Conservation (phyloP, 2,329 filamentous ascomycete species). For the Cladosporium austrohemisphaericum region DNA sequence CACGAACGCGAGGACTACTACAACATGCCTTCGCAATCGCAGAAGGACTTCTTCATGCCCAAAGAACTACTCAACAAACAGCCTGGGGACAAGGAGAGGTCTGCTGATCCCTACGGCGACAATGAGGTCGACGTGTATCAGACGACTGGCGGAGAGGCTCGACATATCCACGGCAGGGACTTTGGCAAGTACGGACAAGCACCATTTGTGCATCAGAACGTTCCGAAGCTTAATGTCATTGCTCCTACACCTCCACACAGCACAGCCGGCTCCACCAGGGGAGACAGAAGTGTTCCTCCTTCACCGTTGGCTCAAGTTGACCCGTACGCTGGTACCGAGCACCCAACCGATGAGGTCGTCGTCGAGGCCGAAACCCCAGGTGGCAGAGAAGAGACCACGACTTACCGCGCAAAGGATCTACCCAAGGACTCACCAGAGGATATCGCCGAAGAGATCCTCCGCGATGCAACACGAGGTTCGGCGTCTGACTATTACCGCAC, state of each 20-base stretch:
- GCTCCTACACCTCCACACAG: conserved; percentile 56
- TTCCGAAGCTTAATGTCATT: conserved; percentile 55
- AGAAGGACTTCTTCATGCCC: conserved; percentile 48
- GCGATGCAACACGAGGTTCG: conserved; percentile 5
- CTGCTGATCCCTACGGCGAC: conserved; percentile 42
- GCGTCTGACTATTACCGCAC: conserved; percentile 27
- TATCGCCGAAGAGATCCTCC: conserved; percentile 18
- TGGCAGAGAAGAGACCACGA: conserved; percentile 28
- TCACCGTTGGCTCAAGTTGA: conserved; percentile 21
- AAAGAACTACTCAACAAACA: conserved; percentile 42
- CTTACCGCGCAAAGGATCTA: conserved; percentile 31
- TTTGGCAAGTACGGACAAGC: conserved; percentile 22
- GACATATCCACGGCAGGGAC: conserved; percentile 13
- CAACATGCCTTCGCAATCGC: conserved; percentile 35
- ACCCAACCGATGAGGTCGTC: conserved; percentile 37
- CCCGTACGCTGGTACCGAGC: conserved; percentile 13
- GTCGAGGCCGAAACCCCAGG: conserved; percentile 37
- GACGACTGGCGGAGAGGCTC: conserved; percentile 33
- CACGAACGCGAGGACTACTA: conserved; percentile 43
- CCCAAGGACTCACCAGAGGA: conserved; percentile 15
- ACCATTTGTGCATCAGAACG: conserved; percentile 19
- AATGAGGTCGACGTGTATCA: conserved; percentile 43
- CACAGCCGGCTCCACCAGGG: conserved; percentile 35
- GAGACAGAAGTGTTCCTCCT: conserved; percentile 31
- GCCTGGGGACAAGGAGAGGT: conserved; percentile 35